These are phyloP conservation scores for Komagataella pastoris DNA, from an alignment of 805 yeast species.

Conservation along the genomic window DNA sequence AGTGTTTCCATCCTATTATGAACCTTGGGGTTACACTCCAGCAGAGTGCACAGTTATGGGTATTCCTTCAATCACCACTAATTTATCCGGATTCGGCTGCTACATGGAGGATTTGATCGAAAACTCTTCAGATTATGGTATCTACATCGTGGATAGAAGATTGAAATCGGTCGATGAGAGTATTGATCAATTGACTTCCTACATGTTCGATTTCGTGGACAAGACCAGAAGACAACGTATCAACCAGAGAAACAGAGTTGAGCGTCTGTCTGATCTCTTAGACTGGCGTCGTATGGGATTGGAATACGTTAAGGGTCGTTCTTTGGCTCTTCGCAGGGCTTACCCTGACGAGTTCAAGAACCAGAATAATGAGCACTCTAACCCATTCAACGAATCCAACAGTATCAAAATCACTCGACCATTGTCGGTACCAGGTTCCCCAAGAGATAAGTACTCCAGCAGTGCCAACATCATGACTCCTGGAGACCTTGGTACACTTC, in stretches of 20 bases:
- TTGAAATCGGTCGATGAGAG: conserved; percentile 87
- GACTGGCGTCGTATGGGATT: conserved; percentile 99
- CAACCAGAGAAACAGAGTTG: conserved; percentile 95
- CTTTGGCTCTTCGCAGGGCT: conserved; percentile 82
- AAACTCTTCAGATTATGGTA: conserved; percentile 89
- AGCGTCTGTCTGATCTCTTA: conserved; percentile 78
- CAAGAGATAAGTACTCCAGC: conserved; percentile 51
- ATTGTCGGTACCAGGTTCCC: conserved; percentile 94
- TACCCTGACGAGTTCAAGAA: conserved; percentile 70
- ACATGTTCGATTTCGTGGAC: conserved; percentile 78
- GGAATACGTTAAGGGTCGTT: conserved; percentile 91
- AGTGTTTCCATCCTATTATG: conserved; percentile 96
- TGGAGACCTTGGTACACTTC: conserved; percentile 93
- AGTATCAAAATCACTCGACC: conserved; percentile 77
- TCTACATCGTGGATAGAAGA: conserved; percentile 91
- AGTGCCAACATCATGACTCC: conserved; percentile 75
- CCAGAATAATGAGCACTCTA: conserved; percentile 8
- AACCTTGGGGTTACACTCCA: conserved; percentile 99
- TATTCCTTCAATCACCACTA: conserved; percentile 93
- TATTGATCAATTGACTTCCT: conserved; percentile 76
- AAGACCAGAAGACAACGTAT: conserved; percentile 95
- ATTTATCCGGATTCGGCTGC: conserved; percentile 93
- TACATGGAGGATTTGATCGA: conserved; percentile 97
- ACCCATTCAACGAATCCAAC: conserved; percentile 23
- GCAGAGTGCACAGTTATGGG: conserved; percentile 99